Evolutionary conservation across 208 protist species (phyloP), one percentile per base, ranked within the genome.

Genomic region (Vickermania ingenoplastis): DNA sequence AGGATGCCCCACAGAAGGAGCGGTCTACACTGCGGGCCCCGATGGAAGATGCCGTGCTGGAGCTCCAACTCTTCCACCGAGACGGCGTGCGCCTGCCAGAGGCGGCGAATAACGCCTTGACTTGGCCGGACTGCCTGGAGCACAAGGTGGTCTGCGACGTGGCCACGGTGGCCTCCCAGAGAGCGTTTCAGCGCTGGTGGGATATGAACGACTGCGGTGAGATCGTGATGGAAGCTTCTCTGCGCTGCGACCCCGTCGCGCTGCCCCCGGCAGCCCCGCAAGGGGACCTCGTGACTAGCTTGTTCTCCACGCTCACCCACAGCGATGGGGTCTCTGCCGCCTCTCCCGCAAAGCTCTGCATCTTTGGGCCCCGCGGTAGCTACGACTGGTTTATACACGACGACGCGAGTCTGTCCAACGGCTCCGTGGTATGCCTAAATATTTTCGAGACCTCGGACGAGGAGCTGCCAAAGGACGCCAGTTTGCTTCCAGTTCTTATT

Each of bases 371-470:
- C 3, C 81, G 81, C 29, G 79, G 76, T 25, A 87, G 81, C 27
- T 96, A 96, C 63, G 91, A 96, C 63, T 93, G 84, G 83, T 91
- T 96, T 53, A 63, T 90, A 53, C 91, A 96, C 63, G 91, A 96
- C 57, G 86, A 91, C 41, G 86, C 94, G 73, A 53, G 73, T 7
- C 61, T 60, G 30, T 65, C 77, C 41, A 59, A 59, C 41, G 74
- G 76, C 22, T 84, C 75, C 52, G 73, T 94, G 27, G 77, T 72
- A 22, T 59, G 69, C 21, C 62, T 95, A 0, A 74, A 95, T 53
- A 50, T 95, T 24, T 94, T 94, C 52, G 28, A 74, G 41, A 92
- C 80, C 0, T 85, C 86, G 2, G 81, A 90, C 36, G 82, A 92
- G 41, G 83, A 81, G 21, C 73, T 96, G 7, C 91, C 91, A 2